Percentiles rank a stretch among this genome's conserved stretches.
phyloP scores from a whole-genome alignment of 2,329 filamentous ascomycete genomes.

The Pseudogymnoascus sp. region DNA sequence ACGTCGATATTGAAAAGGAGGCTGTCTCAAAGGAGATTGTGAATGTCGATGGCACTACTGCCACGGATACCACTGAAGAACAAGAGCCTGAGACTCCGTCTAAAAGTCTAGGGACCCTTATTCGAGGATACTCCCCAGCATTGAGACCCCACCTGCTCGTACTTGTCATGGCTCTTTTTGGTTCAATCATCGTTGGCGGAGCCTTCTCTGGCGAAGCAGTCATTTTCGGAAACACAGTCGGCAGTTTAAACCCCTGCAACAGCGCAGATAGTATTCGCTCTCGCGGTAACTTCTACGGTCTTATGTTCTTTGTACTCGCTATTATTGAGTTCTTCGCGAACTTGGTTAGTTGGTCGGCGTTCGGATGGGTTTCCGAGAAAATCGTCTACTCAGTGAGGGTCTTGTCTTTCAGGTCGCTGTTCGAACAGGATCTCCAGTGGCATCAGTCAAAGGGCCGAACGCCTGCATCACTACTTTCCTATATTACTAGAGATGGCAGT shows the following conservation, averaged over 20 bases:
- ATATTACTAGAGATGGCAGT: constrained; percentile 63
- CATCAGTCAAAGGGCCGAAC: constrained; percentile 60
- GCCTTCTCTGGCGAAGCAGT: constrained; percentile 48
- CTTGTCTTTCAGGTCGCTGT: constrained; percentile 55
- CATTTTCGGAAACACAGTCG: constrained; percentile 46
- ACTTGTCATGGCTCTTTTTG: constrained; percentile 37
- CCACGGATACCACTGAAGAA: constrained; percentile 10
- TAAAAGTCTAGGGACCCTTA: constrained; percentile 16
- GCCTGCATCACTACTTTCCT: constrained; percentile 54
- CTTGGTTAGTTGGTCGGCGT: constrained; percentile 46
- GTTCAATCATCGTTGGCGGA: constrained; percentile 47
- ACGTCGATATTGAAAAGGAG: constrained; percentile 13
- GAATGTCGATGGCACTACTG: constrained; percentile 23
- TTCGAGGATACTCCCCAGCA: constrained; percentile 13
- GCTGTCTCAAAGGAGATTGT: neutral
- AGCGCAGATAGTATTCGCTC: constrained; percentile 20
- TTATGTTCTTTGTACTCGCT: constrained; percentile 43
- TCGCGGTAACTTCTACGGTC: constrained; percentile 32
- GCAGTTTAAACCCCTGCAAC: constrained; percentile 42
- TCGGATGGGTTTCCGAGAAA: constrained; percentile 54
- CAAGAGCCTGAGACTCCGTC: constrained; percentile 15
- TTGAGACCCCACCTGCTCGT: constrained; percentile 11
- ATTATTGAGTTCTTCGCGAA: constrained; percentile 56
- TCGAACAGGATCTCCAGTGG: constrained; percentile 62
- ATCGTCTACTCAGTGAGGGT: constrained; percentile 57